Evolutionary conservation across 768 basidiomycete species (phyloP).

Genomic region (Dendrothele bispora): DNA sequence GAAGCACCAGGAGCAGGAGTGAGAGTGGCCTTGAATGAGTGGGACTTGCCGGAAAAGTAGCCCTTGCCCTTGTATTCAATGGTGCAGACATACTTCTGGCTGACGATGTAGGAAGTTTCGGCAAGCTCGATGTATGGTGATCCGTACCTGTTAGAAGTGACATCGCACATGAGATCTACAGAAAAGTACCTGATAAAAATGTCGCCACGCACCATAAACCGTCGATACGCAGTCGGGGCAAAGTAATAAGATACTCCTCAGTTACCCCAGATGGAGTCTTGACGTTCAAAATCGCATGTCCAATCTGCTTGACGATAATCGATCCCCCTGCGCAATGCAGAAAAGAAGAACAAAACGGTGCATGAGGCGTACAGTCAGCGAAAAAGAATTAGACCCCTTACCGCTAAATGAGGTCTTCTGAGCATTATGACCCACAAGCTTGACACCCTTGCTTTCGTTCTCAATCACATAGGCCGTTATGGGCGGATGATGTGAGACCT

Average conservation of each 20-base stretch:
- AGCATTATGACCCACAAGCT: conserved; percentile 84
- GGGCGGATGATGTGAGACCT: conserved; percentile 95
- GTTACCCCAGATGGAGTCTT: conserved; percentile 47
- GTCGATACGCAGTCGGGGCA: conserved; percentile 90
- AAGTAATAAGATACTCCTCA: conserved; percentile 81
- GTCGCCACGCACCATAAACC: conserved; percentile 77
- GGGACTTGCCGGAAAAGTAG: conserved; percentile 91
- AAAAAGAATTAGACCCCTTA: conserved; percentile 24
- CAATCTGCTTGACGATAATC: conserved; percentile 91
- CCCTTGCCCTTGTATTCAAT: conserved; percentile 97
- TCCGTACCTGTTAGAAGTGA: conserved; percentile 42
- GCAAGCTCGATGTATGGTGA: conserved; percentile 91
- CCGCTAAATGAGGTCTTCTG: conserved; percentile 95
- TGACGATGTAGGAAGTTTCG: conserved; percentile 76
- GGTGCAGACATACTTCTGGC: conserved; percentile 40
- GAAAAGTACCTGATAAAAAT: not conserved
- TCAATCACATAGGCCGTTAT: conserved; percentile 87
- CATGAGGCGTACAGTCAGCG: too few relatives aligned
- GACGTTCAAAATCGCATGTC: conserved; percentile 84
- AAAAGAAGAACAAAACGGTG: too few relatives aligned
- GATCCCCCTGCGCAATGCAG: conserved; percentile 51
- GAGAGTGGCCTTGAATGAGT: conserved; percentile 87
- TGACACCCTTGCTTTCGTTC: conserved; percentile 75
- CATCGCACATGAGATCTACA: not conserved
- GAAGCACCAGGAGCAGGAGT: conserved; percentile 45